Base-by-base conservation (phyloP, 441 rosid species). In the Populus trichocarpa region DNA sequence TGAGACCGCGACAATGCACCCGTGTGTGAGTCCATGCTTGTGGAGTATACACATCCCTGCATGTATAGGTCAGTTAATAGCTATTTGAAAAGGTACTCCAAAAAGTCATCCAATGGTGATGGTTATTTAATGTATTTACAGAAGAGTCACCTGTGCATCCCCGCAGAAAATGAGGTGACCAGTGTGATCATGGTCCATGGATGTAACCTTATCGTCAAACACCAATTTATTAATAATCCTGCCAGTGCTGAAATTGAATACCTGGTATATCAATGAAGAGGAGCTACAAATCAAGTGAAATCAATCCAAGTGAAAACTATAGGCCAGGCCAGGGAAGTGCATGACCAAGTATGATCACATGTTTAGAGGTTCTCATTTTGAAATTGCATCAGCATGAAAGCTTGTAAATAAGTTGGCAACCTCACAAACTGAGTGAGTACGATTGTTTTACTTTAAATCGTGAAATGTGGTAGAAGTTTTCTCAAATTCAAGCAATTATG, bases 111-210 rank as follows among this genome's bases (percentile, higher is more conserved):
- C 42, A 72, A 73, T 65, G 67, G 66, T 30, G 26, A 38, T 33
- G 35, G 65, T 3, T 32, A 76, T 42, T 16, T 46, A 50, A 42
- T 36, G 36, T 65, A 32, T 26, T 72, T 32, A 53, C 14, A 68
- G 75, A 75, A 81, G 73, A 67, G 12, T 79, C 68, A 92, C 99
- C 91, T 87, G 92, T 20, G 85, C 92, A 87, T 96, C 99, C 64
- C 99, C 98, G 69, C 98, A 96, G 87, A 96, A 96, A 79, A 96
- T 84, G 40, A 92, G 90, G 59, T 92, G 97, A 86, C 99, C 98
- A 59, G 99, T 89, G 85, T 96, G 99, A 82, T 96, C 99, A 76
- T 96, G 96, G 84, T 96, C 99, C 98, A 94, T 90, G 20, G 99
- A 79, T 59, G 98, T 92, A 74, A 96, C 87, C 84, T 86, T 93